Evolutionary conservation across 139 green algal genomes (phyloP).

Genomic region (Picocystis salinarum): DNA sequence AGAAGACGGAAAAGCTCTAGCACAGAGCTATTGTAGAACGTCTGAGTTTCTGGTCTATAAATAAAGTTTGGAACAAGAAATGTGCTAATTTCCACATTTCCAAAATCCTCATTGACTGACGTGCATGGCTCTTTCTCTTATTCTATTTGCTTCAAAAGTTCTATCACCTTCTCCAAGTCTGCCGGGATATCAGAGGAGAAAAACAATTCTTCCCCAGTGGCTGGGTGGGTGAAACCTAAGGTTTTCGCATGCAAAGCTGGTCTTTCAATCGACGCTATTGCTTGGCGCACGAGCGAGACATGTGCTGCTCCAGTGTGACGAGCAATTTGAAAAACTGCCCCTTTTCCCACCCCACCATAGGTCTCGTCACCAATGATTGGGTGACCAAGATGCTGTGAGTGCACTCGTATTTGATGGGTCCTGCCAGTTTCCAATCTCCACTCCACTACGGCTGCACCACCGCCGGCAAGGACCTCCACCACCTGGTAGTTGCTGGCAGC

Average conservation of each 20-base stretch:
- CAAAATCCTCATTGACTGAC: too few relatives aligned
- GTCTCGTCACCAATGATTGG: slow-evolving; percentile 70
- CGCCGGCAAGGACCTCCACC: slow-evolving; percentile 37
- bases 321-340: slow-evolving; percentile 5
- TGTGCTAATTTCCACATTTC: too few relatives aligned
- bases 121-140: too few relatives aligned
- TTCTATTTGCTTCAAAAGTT: too few relatives aligned
- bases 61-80: too few relatives aligned
- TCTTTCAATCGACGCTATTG: slow-evolving; percentile 9
- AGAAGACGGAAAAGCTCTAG: background rate
- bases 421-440: slow-evolving; percentile 85
- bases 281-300: background rate
- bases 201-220: slow-evolving; percentile 23
- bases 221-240: slow-evolving; percentile 57
- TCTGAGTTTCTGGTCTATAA: slow-evolving; percentile 3
- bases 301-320: background rate
- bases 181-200: slow-evolving; percentile 40
- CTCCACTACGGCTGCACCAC: slow-evolving; percentile 49
- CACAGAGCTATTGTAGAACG: background rate
- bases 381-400: slow-evolving; percentile 44
- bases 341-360: slow-evolving; percentile 50
- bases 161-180: slow-evolving; percentile 28
- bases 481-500: slow-evolving; percentile 60
- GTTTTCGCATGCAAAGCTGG: slow-evolving; percentile 64
- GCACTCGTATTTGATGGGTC: slow-evolving; percentile 69